Conservation (phyloP, 805 yeast species). For the Suhomyces pyralidae region DNA sequence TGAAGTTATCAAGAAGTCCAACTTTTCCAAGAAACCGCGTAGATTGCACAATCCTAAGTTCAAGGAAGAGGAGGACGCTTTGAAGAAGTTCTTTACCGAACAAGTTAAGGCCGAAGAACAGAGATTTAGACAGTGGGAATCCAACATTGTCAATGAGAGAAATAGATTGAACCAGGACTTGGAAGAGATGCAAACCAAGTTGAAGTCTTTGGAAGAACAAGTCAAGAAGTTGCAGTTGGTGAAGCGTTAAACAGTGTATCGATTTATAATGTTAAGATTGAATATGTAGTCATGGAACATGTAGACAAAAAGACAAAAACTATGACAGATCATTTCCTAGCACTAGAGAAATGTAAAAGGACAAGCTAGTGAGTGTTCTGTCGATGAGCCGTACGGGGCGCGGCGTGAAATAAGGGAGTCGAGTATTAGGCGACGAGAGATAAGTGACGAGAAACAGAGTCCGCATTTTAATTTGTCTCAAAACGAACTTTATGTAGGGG, state of each 20-base stretch:
- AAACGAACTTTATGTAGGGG: neutral
- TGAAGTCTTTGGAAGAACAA: conserved; percentile 71
- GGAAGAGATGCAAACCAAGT: conserved; percentile 79
- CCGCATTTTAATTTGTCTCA: neutral
- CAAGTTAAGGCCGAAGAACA: conserved; percentile 95
- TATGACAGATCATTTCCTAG: too few relatives aligned
- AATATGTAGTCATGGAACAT: neutral
- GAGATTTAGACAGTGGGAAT: conserved; percentile 98
- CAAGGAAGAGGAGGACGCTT: conserved; percentile 92
- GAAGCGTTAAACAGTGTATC: conserved; percentile 20
- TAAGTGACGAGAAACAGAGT: neutral
- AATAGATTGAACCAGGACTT: conserved; percentile 90
- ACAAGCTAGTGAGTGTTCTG: too few relatives aligned
- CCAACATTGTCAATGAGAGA: conserved; percentile 91
- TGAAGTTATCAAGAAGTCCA: conserved; percentile 26
- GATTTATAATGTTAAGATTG: too few relatives aligned
- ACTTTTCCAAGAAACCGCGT: conserved; percentile 48
- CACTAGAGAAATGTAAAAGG: too few relatives aligned
- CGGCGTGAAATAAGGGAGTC: neutral
- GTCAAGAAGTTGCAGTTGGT: conserved; percentile 54
- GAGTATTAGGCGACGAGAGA: neutral
- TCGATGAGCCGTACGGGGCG: neutral
- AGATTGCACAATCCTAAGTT: conserved; percentile 78
- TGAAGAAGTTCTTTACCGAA: conserved; percentile 92
- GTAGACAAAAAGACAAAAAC: too few relatives aligned